phyloP scores from a whole-genome alignment of 176 grass and related monocot genomes.

The Eremochloa ophiuroides region DNA sequence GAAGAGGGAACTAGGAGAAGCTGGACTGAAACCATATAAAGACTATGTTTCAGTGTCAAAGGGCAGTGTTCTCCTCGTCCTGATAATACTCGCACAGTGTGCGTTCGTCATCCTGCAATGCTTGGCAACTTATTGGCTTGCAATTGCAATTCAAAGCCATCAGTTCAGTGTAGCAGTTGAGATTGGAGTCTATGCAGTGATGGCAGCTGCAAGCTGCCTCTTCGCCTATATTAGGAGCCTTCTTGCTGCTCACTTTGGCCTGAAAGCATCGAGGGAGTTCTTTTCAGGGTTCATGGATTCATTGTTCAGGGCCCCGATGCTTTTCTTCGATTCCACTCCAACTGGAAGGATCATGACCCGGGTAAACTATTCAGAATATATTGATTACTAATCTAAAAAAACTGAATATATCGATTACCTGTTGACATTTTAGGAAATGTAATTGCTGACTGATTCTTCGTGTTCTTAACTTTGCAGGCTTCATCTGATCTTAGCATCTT shows the following conservation, averaged over 20 bases:
- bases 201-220: slow-evolving; percentile 60
- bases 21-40: slow-evolving; percentile 61
- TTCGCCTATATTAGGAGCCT: slow-evolving; percentile 77
- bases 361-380: slow-evolving; percentile 23
- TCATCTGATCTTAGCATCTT: slow-evolving; percentile 83
- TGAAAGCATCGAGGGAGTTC: slow-evolving; percentile 84
- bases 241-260: slow-evolving; percentile 61
- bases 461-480: slow-evolving; percentile 39
- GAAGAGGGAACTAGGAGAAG: slow-evolving; percentile 54
- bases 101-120: slow-evolving; percentile 59
- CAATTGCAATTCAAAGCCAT: slow-evolving; percentile 42
- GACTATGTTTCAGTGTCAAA: slow-evolving; percentile 60
- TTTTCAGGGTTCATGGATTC: slow-evolving; percentile 85
- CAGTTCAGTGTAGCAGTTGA: slow-evolving; percentile 30
- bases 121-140: slow-evolving; percentile 74
- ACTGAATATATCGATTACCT: background rate
- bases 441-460: background rate
- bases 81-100: slow-evolving; percentile 46
- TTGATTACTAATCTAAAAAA: no score
- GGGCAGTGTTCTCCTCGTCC: slow-evolving; percentile 37
- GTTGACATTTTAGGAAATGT: background rate
- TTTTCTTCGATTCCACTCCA: slow-evolving; percentile 89
- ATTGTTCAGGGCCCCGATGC: slow-evolving; percentile 79
- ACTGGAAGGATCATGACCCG: slow-evolving; percentile 68
- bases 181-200: slow-evolving; percentile 58